Evolutionary conservation across 2,329 filamentous ascomycete genomes (phyloP).

Genomic region (Aspergillus fructus): DNA sequence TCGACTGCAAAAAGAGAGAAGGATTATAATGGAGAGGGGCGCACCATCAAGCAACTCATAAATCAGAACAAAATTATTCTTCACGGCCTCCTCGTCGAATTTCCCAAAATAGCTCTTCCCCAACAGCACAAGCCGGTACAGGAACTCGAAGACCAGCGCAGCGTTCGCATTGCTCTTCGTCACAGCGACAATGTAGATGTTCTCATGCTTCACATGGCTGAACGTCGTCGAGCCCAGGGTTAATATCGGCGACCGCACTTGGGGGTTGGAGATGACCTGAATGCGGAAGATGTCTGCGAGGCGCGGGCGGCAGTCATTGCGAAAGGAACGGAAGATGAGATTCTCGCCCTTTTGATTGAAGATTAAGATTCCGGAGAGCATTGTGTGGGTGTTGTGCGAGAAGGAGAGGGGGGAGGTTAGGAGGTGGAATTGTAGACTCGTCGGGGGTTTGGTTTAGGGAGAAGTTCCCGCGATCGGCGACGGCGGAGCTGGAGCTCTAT

Average conservation of each 20-base stretch:
- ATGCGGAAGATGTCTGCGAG: conserved; percentile 99
- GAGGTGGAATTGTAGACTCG: conserved; percentile 1
- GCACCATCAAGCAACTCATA: conserved; percentile 93
- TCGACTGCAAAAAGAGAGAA: not conserved
- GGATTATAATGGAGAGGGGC: conserved; percentile 19
- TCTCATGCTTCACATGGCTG: conserved; percentile 99
- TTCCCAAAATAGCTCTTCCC: conserved; percentile 98
- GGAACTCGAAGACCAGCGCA: conserved; percentile 94
- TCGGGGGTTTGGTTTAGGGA: not conserved
- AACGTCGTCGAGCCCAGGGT: conserved; percentile 98
- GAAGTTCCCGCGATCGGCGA: conserved; percentile 10
- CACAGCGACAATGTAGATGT: conserved; percentile 95
- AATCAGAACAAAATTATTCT: conserved; percentile 99
- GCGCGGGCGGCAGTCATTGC: conserved; percentile 95
- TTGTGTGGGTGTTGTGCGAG: conserved; percentile 45
- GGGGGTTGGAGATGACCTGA: conserved; percentile 97
- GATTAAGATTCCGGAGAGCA: conserved; percentile 95
- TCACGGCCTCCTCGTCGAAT: conserved; percentile 98
- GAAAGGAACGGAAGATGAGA: conserved; percentile 98
- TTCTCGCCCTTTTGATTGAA: conserved; percentile 99
- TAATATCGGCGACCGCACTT: conserved; percentile 95
- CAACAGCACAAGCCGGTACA: conserved; percentile 86
- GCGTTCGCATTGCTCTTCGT: conserved; percentile 99
- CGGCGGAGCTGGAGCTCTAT: not conserved
- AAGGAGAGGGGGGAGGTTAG: conserved; percentile 5